A percentile compares a stretch with the other conserved stretches of the same genome.
Evolutionary conservation across 306 rosid genomes (phyloP).

Genomic region (Glycine soja): DNA sequence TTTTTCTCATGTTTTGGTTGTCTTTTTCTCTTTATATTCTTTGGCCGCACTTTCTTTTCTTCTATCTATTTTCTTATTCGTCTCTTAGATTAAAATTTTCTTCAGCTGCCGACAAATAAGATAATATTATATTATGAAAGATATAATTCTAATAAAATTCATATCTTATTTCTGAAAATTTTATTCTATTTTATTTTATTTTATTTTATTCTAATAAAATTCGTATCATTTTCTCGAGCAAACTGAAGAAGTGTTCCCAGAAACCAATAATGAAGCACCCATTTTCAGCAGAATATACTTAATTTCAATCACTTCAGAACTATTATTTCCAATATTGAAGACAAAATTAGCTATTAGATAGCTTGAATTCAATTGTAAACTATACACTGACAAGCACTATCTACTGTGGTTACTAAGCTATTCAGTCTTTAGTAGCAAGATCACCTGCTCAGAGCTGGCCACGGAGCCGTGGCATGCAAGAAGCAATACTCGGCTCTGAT

Average conservation of each 20-base stretch:
- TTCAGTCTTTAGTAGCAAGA: slow-evolving; percentile 41
- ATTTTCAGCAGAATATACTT: slow-evolving; percentile 12
- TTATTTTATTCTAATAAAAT: no score
- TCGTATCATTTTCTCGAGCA: slow-evolving; percentile 6
- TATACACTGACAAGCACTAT: slow-evolving; percentile 33
- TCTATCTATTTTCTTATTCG: no score
- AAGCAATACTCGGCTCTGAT: slow-evolving; percentile 71
- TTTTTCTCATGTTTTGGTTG: no score
- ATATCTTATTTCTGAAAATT: no score
- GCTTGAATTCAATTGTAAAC: slow-evolving; percentile 30
- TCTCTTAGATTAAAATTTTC: no score
- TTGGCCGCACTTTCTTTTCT: no score
- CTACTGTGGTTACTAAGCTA: slow-evolving; percentile 18
- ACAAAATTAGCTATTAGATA: background rate
- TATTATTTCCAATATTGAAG: slow-evolving; percentile 28
- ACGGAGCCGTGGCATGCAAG: slow-evolving; percentile 94
- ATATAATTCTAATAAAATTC: no score
- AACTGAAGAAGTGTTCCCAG: slow-evolving; percentile 11
- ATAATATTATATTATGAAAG: no score
- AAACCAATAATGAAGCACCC: slow-evolving; percentile 3
- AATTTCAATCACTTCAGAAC: slow-evolving; percentile 13
- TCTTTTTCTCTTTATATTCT: no score
- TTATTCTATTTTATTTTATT: no score
- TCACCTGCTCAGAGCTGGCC: slow-evolving; percentile 98
- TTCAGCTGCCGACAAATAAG: no score